Conservation (phyloP, 495 filamentous ascomycete species). For the Penicillium longicatenatum region DNA sequence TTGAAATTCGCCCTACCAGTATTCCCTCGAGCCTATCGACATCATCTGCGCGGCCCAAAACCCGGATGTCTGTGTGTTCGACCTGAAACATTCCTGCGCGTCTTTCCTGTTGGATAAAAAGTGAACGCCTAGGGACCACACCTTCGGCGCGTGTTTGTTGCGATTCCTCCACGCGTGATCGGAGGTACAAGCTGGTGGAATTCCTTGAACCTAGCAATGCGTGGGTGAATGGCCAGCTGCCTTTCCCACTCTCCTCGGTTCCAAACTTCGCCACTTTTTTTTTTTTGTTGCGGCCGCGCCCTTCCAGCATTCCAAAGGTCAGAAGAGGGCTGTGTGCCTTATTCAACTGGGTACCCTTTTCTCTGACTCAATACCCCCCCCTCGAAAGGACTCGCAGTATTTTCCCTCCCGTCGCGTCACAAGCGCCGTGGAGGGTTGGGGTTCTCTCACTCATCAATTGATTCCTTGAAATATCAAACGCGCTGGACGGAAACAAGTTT, state of each 20-base stretch:
- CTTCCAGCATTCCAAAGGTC: slow-evolving; percentile 27
- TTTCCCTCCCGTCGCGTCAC: slow-evolving; percentile 14
- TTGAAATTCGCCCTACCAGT: slow-evolving; percentile 1
- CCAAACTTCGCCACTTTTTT: background rate
- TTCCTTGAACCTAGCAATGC: slow-evolving; percentile 23
- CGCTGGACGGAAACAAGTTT: slow-evolving; percentile 1
- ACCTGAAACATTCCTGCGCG: slow-evolving; percentile 31
- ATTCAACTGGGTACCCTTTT: background rate
- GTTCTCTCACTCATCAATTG: background rate
- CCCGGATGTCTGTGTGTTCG: slow-evolving; percentile 19
- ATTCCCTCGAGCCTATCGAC: slow-evolving; percentile 10
- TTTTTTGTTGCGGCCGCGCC: slow-evolving; percentile 13
- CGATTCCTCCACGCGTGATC: slow-evolving; percentile 19
- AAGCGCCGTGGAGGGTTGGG: slow-evolving; percentile 12
- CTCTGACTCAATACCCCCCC: slow-evolving; percentile 17
- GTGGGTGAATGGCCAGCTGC: slow-evolving; percentile 20
- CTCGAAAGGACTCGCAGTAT: slow-evolving; percentile 9
- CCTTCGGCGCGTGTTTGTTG: slow-evolving; percentile 22
- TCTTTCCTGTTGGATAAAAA: slow-evolving; percentile 4
- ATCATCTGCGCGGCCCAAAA: slow-evolving; percentile 10
- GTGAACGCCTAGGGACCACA: background rate
- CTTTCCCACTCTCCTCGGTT: slow-evolving; percentile 13
- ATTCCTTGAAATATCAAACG: background rate
- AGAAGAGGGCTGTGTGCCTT: slow-evolving; percentile 7
- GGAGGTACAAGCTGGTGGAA: slow-evolving; percentile 10